These are phyloP conservation scores for Pseudogymnoascus sp. DNA, from an alignment of 2,329 filamentous ascomycete species.

Conservation along the genomic window DNA sequence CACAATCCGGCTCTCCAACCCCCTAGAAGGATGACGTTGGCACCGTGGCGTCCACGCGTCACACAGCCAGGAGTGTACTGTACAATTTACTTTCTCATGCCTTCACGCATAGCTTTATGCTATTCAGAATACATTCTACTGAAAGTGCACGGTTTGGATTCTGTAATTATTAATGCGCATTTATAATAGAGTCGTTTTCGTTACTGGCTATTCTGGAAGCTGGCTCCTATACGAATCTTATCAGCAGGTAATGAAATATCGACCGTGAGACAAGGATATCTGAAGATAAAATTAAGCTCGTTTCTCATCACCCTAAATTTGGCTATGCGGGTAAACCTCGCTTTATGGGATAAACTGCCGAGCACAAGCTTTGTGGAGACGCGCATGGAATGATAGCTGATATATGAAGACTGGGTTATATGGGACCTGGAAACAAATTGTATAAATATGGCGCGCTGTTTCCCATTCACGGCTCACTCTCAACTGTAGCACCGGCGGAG, in stretches of 20 bases:
- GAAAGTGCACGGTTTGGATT: neutral
- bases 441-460: neutral
- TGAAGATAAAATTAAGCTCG: neutral
- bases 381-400: neutral
- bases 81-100: neutral
- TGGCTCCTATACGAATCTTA: neutral
- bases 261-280: neutral
- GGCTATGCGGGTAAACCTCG: neutral
- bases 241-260: neutral
- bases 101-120: neutral
- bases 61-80: neutral
- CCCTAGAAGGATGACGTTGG: neutral
- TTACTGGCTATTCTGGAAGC: neutral
- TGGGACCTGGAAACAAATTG: neutral
- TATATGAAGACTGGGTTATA: neutral
- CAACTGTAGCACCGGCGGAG: neutral
- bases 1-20: neutral
- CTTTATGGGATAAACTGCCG: neutral
- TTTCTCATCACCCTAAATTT: neutral
- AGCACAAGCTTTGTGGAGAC: slow-evolving; percentile 4
- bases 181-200: neutral
- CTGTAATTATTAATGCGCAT: neutral
- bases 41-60: neutral
- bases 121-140: neutral
- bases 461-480: neutral